phyloP scores from a whole-genome alignment of 495 filamentous ascomycete species.

The Evansstolkia leycettana region DNA sequence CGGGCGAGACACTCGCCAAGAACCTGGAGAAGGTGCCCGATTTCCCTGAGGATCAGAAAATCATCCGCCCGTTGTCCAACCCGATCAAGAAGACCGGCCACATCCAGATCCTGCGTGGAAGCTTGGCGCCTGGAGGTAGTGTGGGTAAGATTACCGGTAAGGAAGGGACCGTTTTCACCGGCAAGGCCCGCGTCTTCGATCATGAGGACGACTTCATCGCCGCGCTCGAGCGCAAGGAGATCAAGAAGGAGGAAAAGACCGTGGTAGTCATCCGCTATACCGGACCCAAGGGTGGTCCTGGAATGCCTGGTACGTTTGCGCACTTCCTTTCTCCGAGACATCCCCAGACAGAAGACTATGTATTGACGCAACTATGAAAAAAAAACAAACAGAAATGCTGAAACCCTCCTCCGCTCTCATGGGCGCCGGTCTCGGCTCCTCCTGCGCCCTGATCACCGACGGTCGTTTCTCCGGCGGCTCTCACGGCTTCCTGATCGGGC shows the following conservation, averaged over 20 bases:
- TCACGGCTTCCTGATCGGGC: conserved; percentile 43
- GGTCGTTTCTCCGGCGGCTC: conserved; percentile 36
- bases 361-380: too few relatives aligned
- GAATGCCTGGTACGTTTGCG: conserved; percentile 61
- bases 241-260: conserved; percentile 94
- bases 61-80: conserved; percentile 83
- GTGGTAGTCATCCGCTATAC: conserved; percentile 97
- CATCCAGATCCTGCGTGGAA: conserved; percentile 91
- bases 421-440: conserved; percentile 69
- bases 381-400: conserved; percentile 85
- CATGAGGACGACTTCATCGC: conserved; percentile 68
- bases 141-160: conserved; percentile 99
- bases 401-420: conserved; percentile 81
- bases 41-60: conserved; percentile 74
- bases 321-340: background rate
- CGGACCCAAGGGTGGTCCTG: conserved; percentile 87
- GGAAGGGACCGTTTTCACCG: conserved; percentile 80
- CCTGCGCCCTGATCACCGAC: conserved; percentile 39
- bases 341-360: too few relatives aligned
- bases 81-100: conserved; percentile 92
- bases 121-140: conserved; percentile 77
- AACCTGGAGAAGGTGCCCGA: conserved; percentile 69
- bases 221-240: conserved; percentile 65
- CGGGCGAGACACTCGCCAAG: conserved; percentile 83
- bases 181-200: conserved; percentile 81